Evolutionary conservation across 1,284 basidiomycete species (phyloP), one percentile per base, ranked within the genome.

Genomic region (Microbotryomycetes sp.): DNA sequence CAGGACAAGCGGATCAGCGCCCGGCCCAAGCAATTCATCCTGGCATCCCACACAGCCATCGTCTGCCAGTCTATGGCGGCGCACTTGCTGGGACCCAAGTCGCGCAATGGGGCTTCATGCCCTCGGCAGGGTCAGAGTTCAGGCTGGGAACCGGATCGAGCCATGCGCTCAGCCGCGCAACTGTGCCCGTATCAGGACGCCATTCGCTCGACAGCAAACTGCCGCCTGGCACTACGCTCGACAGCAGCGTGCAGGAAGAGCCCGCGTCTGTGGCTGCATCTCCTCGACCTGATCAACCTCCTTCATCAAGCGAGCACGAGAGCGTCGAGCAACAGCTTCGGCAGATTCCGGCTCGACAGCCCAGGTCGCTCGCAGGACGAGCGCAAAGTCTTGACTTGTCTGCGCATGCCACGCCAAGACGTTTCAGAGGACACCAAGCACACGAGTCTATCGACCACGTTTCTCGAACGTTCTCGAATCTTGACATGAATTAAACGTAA

Each of bases 301-400:
- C 30, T 11, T 45, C 18, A 30, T 1, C 59, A 48, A 7, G 46
- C 50, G 50, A 52, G 24, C 54, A 13, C 52, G 56, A 13, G 24
- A 45, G 4, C 31, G 59, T 56, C 41, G 63, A 61, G 26, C 59
- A 61, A 45, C 54, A 63, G 52, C 57, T 64, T 26, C 45, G 53
- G 35, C 60, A 62, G 27, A 24, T 5, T 5, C 35, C 35, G 9
- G 52, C n/a, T 15, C 57, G 61, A 4, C 56, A 58, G 26, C 61
- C 62, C 29, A 59, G 67, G 5, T 45, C 54, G 23, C 58, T 68
- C 46, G 61, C 46, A 1, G 56, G 57, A 7, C 54, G 64, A 2
- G 60, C 64, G 6, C 64, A 66, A 51, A 52, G 47, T 18, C 56
- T 66, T 41, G 64, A 66, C 45, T 45, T 66, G 18, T 52, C 51